Evolutionary conservation across 2,329 filamentous ascomycete species (phyloP).

Genomic region (Fusarium pseudograminearum): DNA sequence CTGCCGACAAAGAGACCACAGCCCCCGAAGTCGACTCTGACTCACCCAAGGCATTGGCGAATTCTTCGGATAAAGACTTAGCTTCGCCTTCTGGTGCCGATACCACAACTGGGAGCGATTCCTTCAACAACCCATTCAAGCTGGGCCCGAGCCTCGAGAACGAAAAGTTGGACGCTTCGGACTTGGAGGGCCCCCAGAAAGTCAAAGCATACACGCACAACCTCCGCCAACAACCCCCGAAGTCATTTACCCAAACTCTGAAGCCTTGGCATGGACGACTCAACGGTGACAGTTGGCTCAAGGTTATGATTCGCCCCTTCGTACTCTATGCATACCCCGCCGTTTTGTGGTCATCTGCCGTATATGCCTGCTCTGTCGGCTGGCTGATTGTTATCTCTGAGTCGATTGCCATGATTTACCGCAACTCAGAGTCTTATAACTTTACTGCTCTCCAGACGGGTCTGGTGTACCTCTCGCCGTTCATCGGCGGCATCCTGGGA

Average conservation of each 20-base stretch:
- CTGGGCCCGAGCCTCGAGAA: slow-evolving; percentile 54
- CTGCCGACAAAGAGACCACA: slow-evolving; percentile 12
- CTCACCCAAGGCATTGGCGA: slow-evolving; percentile 10
- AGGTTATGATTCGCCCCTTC: slow-evolving; percentile 82
- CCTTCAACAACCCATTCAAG: slow-evolving; percentile 44
- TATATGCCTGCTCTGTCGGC: slow-evolving; percentile 89
- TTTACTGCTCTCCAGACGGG: slow-evolving; percentile 86
- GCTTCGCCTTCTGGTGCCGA: slow-evolving; percentile 3
- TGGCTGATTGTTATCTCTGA: slow-evolving; percentile 98
- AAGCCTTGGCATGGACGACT: slow-evolving; percentile 83
- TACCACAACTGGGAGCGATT: slow-evolving; percentile 37
- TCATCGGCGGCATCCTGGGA: slow-evolving; percentile 89
- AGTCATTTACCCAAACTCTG: slow-evolving; percentile 80
- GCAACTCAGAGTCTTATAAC: slow-evolving; percentile 75
- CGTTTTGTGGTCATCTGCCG: slow-evolving; percentile 86
- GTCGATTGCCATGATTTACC: slow-evolving; percentile 83
- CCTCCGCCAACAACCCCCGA: slow-evolving; percentile 73
- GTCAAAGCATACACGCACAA: slow-evolving; percentile 74
- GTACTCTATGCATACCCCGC: slow-evolving; percentile 89
- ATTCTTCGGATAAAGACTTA: background rate
- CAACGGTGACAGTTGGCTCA: slow-evolving; percentile 81
- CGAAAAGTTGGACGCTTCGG: slow-evolving; percentile 57
- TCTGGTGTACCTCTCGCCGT: slow-evolving; percentile 89
- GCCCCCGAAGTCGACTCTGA: background rate
- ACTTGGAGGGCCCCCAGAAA: slow-evolving; percentile 51